A percentile compares a stretch with the other conserved stretches of the same genome.
Conservation (phyloP, 768 basidiomycete species). For the Amanita exitialis region DNA sequence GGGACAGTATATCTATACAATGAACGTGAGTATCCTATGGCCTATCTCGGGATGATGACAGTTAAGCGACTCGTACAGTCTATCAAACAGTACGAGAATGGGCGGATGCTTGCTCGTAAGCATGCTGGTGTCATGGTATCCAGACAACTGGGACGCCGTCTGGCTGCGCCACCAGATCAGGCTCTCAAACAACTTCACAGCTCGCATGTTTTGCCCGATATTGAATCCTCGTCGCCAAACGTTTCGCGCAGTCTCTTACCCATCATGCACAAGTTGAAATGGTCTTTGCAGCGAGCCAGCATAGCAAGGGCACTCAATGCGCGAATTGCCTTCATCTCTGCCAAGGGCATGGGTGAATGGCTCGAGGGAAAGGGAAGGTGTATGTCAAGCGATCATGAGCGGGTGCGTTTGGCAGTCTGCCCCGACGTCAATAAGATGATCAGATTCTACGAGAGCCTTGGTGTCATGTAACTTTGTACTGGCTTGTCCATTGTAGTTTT, state of each 20-base stretch:
- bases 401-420: constrained; percentile 59
- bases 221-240: constrained; percentile 44
- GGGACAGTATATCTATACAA: constrained; percentile 57
- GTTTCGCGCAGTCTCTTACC: constrained; percentile 57
- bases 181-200: constrained; percentile 35
- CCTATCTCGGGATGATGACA: constrained; percentile 4
- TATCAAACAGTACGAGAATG: constrained; percentile 55
- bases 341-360: constrained; percentile 39
- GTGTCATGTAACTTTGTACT: not conserved
- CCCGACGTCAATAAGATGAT: constrained; percentile 51
- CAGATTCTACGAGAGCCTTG: constrained; percentile 45
- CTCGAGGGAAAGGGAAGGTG: constrained; percentile 39
- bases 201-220: constrained; percentile 49
- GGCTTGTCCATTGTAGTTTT: no score
- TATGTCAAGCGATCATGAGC: constrained; percentile 50
- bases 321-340: constrained; percentile 19
- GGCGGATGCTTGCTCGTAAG: constrained; percentile 40
- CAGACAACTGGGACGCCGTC: constrained; percentile 40
- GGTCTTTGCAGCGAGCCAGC: constrained; percentile 56
- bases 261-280: constrained; percentile 57
- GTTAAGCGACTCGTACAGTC: constrained; percentile 30
- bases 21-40: constrained; percentile 31
- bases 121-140: constrained; percentile 44
- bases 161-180: constrained; percentile 20
- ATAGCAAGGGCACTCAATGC: constrained; percentile 49